Conservation (phyloP, 306 rosid species). For the Cucumis hystrix region DNA sequence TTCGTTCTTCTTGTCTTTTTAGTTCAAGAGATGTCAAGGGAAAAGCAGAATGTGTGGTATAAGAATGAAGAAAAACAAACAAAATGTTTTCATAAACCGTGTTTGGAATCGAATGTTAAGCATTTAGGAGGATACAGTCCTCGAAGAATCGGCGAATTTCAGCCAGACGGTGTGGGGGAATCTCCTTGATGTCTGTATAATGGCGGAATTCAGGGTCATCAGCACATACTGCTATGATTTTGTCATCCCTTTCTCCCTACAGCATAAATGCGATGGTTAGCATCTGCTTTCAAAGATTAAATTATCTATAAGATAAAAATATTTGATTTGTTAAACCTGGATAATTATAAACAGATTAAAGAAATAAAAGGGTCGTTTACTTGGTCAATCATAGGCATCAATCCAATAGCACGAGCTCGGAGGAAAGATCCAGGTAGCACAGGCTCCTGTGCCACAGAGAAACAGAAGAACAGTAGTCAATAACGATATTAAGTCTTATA, state of each 20-base stretch:
- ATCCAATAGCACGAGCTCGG: conserved; percentile 96
- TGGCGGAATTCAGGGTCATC: conserved; percentile 95
- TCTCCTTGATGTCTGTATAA: conserved; percentile 65
- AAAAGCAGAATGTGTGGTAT: background rate
- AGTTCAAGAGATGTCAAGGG: conserved; percentile 34
- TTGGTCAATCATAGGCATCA: conserved; percentile 99
- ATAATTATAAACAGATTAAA: background rate
- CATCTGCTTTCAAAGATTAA: background rate
- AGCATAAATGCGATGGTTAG: conserved; percentile 9
- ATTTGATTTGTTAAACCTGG: background rate
- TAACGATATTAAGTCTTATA: background rate
- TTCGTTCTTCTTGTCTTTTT: conserved; percentile 92
- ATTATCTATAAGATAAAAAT: background rate
- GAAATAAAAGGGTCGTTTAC: conserved; percentile 18
- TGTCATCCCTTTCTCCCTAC: conserved; percentile 98
- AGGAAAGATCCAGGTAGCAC: conserved; percentile 86
- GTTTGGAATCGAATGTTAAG: background rate
- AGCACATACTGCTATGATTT: conserved; percentile 95
- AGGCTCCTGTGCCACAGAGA: conserved; percentile 52
- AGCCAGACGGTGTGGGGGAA: conserved; percentile 93
- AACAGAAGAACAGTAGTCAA: background rate
- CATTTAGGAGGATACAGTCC: conserved; percentile 70
- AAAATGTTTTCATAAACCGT: background rate
- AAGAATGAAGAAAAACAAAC: background rate
- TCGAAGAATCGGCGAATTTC: conserved; percentile 95